Evolutionary conservation across 352 stramenopile genomes (phyloP).

Genomic region (Phytophthora ohioensis): DNA sequence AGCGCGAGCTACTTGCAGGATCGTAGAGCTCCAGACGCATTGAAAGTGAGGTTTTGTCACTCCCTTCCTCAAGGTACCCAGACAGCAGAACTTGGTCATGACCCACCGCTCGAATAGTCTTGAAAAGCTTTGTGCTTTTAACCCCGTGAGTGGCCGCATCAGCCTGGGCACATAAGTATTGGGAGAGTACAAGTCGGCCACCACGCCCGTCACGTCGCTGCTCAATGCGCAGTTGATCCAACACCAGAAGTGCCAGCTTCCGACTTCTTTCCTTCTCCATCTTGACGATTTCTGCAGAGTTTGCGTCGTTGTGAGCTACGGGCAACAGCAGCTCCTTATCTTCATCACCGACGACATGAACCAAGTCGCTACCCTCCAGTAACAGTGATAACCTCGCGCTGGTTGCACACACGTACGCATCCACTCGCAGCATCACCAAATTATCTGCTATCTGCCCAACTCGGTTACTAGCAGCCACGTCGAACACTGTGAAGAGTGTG

Average conservation of each 20-base stretch:
- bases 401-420: slow-evolving; percentile 69
- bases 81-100: slow-evolving; percentile 51
- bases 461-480: slow-evolving; percentile 24
- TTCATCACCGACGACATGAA: slow-evolving; percentile 52
- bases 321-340: slow-evolving; percentile 33
- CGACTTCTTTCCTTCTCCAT: slow-evolving; percentile 19
- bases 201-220: slow-evolving; percentile 53
- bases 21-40: slow-evolving; percentile 53
- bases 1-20: slow-evolving; percentile 47
- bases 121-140: slow-evolving; percentile 46
- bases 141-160: neutral
- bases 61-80: slow-evolving; percentile 24
- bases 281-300: neutral
- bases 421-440: slow-evolving; percentile 49
- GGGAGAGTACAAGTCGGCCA: slow-evolving; percentile 58
- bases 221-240: slow-evolving; percentile 70
- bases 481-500: slow-evolving; percentile 72
- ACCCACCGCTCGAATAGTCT: slow-evolving; percentile 51
- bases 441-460: neutral
- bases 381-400: slow-evolving; percentile 59
- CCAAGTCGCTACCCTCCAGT: slow-evolving; percentile 50
- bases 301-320: neutral
- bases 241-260: slow-evolving; percentile 49
- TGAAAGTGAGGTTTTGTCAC: neutral
- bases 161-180: slow-evolving; percentile 35